phyloP scores from a whole-genome alignment of 1,284 basidiomycete genomes.

The Phlebopus sp. region DNA sequence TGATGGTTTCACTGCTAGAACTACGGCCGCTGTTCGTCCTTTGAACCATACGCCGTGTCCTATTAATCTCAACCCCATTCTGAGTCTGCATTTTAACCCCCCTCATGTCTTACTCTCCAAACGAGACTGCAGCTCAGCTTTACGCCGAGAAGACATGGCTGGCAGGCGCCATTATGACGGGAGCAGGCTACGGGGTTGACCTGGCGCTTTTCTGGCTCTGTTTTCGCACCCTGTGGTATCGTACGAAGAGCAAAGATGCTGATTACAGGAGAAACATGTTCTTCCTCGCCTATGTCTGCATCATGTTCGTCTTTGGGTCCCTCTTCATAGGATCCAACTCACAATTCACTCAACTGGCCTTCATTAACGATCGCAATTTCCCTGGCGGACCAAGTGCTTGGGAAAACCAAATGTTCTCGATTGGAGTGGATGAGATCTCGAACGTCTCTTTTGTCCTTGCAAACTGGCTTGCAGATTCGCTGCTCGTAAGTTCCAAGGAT shows the following conservation, averaged over 20 bases:
- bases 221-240: constrained; percentile 17
- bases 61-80: too few relatives aligned
- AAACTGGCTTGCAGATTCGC: constrained; percentile 30
- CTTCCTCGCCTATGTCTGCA: constrained; percentile 26
- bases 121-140: constrained; percentile 21
- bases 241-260: constrained; percentile 13
- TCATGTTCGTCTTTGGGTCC: constrained; percentile 29
- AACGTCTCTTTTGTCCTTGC: constrained; percentile 28
- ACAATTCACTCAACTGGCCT: constrained; percentile 30
- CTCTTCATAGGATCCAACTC: constrained; percentile 29
- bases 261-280: constrained; percentile 12
- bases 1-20: too few relatives aligned
- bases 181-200: constrained; percentile 26
- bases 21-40: too few relatives aligned
- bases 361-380: constrained; percentile 32
- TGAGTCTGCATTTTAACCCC: too few relatives aligned
- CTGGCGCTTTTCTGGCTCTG: constrained; percentile 27
- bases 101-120: constrained; percentile 21
- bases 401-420: constrained; percentile 23
- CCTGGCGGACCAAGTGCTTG: constrained; percentile 29
- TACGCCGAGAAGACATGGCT: constrained; percentile 29
- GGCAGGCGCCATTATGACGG: constrained; percentile 26
- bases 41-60: too few relatives aligned
- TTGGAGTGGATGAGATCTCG: constrained; percentile 19
- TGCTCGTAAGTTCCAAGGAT: constrained; percentile 20